phyloP scores from a whole-genome alignment of 139 green algal genomes.

The Volvox africanus region DNA sequence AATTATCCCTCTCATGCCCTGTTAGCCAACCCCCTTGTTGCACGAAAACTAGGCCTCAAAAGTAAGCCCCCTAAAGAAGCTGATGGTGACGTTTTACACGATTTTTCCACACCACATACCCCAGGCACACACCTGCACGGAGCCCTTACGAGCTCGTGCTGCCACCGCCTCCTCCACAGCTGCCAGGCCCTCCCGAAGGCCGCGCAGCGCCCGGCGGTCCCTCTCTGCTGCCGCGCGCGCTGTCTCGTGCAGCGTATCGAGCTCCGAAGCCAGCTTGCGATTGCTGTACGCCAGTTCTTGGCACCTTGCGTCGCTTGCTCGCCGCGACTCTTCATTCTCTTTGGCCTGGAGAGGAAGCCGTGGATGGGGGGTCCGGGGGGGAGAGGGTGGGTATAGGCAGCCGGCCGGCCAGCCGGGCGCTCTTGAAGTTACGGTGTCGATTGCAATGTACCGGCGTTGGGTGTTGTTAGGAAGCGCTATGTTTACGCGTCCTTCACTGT shows the following conservation, averaged over 20 bases:
- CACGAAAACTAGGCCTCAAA: too few species aligned
- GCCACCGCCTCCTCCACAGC: slow-evolving; percentile 55
- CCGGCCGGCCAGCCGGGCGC: too few species aligned
- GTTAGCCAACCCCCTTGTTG: too few species aligned
- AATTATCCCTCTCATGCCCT: too few species aligned
- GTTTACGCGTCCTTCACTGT: too few species aligned
- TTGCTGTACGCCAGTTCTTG: slow-evolving; percentile 71
- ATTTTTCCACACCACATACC: too few species aligned
- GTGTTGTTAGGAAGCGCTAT: too few species aligned
- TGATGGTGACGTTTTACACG: too few species aligned
- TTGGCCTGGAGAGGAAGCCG: slow-evolving; percentile 45
- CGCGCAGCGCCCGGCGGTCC: slow-evolving; percentile 44
- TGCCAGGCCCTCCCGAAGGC: slow-evolving; percentile 51
- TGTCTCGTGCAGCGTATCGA: slow-evolving; percentile 55
- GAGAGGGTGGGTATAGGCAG: too few species aligned
- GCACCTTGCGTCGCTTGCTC: neutral
- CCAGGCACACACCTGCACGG: slow-evolving; percentile 2
- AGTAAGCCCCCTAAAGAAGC: too few species aligned
- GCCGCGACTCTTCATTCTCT: slow-evolving; percentile 48
- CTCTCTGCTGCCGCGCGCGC: slow-evolving; percentile 26
- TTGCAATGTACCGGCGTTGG: too few species aligned
- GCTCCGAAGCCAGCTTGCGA: slow-evolving; percentile 70
- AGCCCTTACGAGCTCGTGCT: slow-evolving; percentile 51
- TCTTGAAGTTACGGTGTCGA: too few species aligned
- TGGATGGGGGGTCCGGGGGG: neutral